Evolutionary conservation across 2,329 filamentous ascomycete genomes (phyloP).

Genomic region (Aspergillus quadricinctus): DNA sequence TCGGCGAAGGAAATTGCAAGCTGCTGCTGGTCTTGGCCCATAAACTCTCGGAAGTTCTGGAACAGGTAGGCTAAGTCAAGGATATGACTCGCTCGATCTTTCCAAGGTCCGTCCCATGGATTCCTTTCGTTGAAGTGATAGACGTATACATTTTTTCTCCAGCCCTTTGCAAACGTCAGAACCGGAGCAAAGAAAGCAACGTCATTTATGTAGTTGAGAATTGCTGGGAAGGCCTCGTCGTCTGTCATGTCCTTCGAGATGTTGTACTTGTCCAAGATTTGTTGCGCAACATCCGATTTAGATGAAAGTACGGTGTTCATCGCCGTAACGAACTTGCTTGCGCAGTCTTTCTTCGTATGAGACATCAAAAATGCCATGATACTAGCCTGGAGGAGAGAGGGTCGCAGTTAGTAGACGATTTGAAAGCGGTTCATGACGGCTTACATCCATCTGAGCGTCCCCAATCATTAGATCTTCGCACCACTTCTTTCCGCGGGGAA

Average conservation of each 20-base stretch:
- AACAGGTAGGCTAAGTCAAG: constrained; percentile 45
- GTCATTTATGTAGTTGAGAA: constrained; percentile 45
- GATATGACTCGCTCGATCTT: constrained; percentile 41
- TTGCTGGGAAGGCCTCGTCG: constrained; percentile 37
- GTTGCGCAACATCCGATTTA: constrained; percentile 21
- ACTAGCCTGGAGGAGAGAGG: constrained; percentile 17
- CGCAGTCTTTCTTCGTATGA: constrained; percentile 18
- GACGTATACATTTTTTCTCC: constrained; percentile 32
- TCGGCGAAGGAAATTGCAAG: constrained; percentile 33
- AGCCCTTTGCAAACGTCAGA: constrained; percentile 37
- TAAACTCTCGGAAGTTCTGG: constrained; percentile 43
- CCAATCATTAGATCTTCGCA: constrained; percentile 47
- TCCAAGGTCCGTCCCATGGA: constrained; percentile 43
- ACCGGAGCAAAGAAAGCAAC: constrained; percentile 45
- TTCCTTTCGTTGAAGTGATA: constrained; percentile 48
- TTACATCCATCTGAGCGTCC: constrained; percentile 46
- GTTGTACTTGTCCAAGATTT: constrained; percentile 38
- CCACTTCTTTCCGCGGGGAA: constrained; percentile 43
- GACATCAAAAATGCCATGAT: constrained; percentile 28
- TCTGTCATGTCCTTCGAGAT: constrained; percentile 35
- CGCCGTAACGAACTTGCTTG: constrained; percentile 19
- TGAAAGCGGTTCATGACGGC: constrained; percentile 9
- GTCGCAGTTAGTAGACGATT: constrained; percentile 1
- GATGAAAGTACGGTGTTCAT: constrained; percentile 15
- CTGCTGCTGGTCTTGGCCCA: constrained; percentile 28